Base-by-base conservation (phyloP, 2,329 filamentous ascomycete genomes). In the Dendrostoma leiphaemia region DNA sequence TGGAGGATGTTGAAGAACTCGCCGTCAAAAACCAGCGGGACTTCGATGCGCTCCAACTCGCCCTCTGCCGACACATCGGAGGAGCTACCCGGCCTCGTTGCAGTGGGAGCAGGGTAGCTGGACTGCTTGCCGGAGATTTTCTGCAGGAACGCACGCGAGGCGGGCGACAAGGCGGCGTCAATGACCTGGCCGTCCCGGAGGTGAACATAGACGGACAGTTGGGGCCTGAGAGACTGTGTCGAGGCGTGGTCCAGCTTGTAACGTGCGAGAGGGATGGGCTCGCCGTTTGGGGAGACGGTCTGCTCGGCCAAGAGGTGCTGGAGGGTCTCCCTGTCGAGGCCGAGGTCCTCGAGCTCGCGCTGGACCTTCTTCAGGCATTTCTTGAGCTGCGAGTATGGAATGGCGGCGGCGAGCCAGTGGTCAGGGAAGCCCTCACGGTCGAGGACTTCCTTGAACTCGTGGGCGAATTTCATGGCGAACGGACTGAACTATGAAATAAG, bases 361-460 rank as follows among this genome's bases (percentile, higher is more conserved):
- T 86, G 83, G 47, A 95, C 86, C 66, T 86, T 86, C 67, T 92
- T 93, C 66, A 96, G 86, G 71, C 89, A 90, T 74, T 95, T 96
- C 72, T 96, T 96, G 53, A 96, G 81, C 69, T 91, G 83, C 41
- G 86, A 82, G 68, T 96, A 96, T 3, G 89, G 90, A 58, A 96
- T 89, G 46, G 91, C 90, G 26, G 84, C 85, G 41, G 87, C 79
- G 46, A 91, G 74, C 83, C 82, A 86, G 65, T 86, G 84, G 47
- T 81, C 73, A 7, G 91, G 91, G 67, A 91, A 96, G 60, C 82
- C 87, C 69, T 90, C 87, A 60, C 76, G 81, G 59, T 82, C 76
- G 58, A 96, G 78, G 47, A 81, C 80, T 63, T 86, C 81, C 66
- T 86, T 84, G 68, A 91, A 94, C 64, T 86, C 82, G 67, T 88